These are phyloP conservation scores for Oryza punctata DNA, from an alignment of 176 grass and related monocot species.

Conservation along the genomic window DNA sequence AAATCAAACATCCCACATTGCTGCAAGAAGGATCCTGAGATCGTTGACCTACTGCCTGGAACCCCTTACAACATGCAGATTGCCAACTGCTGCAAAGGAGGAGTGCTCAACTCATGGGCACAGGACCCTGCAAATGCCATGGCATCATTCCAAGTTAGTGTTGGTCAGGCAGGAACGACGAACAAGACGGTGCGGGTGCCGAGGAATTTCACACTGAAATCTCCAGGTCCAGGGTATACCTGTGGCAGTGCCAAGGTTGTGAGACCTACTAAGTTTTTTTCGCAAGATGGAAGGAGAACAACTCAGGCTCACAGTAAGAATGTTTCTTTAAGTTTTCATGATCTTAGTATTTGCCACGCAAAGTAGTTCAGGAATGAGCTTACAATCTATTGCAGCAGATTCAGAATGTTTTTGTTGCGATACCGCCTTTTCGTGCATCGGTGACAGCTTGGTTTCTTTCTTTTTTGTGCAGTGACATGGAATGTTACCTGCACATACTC, in stretches of 20 bases:
- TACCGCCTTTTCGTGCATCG: not conserved
- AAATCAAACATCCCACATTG: conserved; percentile 68
- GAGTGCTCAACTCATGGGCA: conserved; percentile 62
- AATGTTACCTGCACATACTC: conserved; percentile 86
- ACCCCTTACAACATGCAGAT: conserved; percentile 71
- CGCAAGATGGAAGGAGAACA: conserved; percentile 64
- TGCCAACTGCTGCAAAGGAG: conserved; percentile 82
- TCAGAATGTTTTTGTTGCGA: not conserved
- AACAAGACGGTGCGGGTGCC: conserved; percentile 56
- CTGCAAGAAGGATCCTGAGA: conserved; percentile 60
- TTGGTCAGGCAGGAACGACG: conserved; percentile 72
- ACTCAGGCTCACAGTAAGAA: conserved; percentile 68
- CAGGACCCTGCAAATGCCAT: conserved; percentile 67
- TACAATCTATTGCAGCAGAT: not conserved
- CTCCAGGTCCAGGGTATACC: conserved; percentile 76
- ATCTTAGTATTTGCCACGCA: not conserved
- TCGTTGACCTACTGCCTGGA: conserved; percentile 71
- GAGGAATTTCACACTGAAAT: conserved; percentile 50
- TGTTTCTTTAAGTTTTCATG: not conserved
- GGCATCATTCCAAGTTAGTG: conserved; percentile 64
- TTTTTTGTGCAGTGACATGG: conserved; percentile 69
- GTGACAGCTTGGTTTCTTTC: not conserved
- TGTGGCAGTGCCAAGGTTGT: conserved; percentile 62
- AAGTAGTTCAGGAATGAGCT: conserved; percentile 6
- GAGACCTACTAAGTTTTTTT: conserved; percentile 59